These are phyloP conservation scores for Mollisia scopiformis DNA, from an alignment of 2,329 filamentous ascomycete genomes.

Conservation along the genomic window DNA sequence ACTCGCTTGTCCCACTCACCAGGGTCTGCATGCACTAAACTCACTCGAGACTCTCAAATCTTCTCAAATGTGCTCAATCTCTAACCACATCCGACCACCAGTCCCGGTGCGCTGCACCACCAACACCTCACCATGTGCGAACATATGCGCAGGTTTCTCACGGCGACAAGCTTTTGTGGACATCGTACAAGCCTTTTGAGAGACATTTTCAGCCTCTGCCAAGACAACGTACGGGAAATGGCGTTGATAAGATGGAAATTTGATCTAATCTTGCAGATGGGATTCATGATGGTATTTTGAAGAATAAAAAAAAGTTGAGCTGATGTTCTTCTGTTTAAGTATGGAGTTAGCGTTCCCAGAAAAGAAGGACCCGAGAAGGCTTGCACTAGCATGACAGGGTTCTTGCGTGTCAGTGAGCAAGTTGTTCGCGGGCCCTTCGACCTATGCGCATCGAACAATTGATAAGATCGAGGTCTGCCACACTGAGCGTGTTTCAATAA, in stretches of 20 bases:
- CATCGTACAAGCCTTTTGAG: background rate
- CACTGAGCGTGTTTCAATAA: conserved; percentile 9
- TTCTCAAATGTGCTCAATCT: background rate
- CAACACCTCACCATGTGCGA: background rate
- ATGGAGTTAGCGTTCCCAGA: background rate
- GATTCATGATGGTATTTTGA: background rate
- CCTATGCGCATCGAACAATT: background rate
- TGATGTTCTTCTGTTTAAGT: background rate
- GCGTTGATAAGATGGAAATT: background rate
- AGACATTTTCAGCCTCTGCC: background rate
- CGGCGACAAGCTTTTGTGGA: background rate
- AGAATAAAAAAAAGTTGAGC: background rate
- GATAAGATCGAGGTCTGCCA: background rate
- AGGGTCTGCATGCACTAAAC: background rate
- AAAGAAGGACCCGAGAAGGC: background rate
- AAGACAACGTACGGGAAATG: background rate
- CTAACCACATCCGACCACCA: background rate
- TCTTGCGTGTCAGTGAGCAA: conserved; percentile 1
- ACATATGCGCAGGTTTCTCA: background rate
- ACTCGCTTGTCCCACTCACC: background rate
- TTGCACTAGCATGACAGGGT: background rate
- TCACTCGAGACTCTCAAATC: background rate
- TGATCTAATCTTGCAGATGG: background rate
- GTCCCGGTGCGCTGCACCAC: background rate
- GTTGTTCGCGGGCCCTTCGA: background rate